Evolutionary conservation across 2,329 filamentous ascomycete species (phyloP).

Genomic region (Aspergillus proliferans): DNA sequence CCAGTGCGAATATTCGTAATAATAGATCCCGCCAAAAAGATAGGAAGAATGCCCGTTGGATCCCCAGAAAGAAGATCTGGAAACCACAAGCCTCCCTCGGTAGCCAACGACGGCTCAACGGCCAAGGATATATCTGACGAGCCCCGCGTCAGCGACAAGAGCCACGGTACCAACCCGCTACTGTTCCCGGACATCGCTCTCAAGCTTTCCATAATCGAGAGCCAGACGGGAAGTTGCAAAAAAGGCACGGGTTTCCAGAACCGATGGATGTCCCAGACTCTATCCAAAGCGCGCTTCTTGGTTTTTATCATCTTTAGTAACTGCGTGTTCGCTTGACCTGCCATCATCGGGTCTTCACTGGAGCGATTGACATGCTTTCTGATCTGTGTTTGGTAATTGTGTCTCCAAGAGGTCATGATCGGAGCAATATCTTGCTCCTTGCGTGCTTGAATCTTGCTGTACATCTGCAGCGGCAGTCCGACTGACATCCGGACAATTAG

Average conservation of each 20-base stretch:
- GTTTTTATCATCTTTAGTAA: slow-evolving; percentile 19
- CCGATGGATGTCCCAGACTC: slow-evolving; percentile 26
- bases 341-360: not conserved
- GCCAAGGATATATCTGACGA: slow-evolving; percentile 18
- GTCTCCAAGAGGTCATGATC: slow-evolving; percentile 33
- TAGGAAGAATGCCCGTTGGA: slow-evolving; percentile 45
- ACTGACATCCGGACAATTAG: slow-evolving; percentile 45
- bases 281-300: slow-evolving; percentile 24
- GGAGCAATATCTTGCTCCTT: slow-evolving; percentile 41
- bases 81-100: slow-evolving; percentile 58
- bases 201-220: slow-evolving; percentile 43
- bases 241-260: slow-evolving; percentile 30
- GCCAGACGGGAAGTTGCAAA: slow-evolving; percentile 42
- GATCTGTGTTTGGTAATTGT: slow-evolving; percentile 9
- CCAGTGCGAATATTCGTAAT: slow-evolving; percentile 41
- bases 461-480: slow-evolving; percentile 44
- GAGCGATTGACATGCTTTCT: not conserved
- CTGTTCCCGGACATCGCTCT: slow-evolving; percentile 42
- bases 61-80: slow-evolving; percentile 51
- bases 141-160: slow-evolving; percentile 14
- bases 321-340: slow-evolving; percentile 2
- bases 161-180: slow-evolving; percentile 35
- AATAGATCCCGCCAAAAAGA: slow-evolving; percentile 44
- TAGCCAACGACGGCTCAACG: slow-evolving; percentile 46
- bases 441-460: slow-evolving; percentile 32